Conservation (phyloP, 2,329 filamentous ascomycete species). For the Volutella citrinella region DNA sequence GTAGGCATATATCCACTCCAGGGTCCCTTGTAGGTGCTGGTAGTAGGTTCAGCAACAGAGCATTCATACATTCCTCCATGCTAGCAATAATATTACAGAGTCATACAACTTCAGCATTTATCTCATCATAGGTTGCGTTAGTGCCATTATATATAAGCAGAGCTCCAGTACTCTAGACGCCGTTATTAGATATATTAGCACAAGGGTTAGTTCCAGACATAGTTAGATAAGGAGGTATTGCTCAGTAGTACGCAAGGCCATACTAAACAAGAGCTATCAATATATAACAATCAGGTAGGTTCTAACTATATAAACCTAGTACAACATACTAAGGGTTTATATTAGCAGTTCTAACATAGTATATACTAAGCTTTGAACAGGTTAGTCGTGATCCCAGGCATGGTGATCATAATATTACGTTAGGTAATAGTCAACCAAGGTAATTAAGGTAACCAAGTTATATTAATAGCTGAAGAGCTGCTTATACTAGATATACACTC, state of each 20-base stretch:
- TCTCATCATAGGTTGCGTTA: not conserved
- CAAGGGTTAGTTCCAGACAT: no score
- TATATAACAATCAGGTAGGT: not conserved
- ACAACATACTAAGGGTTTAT: not conserved
- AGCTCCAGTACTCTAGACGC: not conserved
- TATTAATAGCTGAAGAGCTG: not conserved
- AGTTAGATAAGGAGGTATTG: not conserved
- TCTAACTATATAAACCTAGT: not conserved
- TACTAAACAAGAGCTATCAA: not conserved
- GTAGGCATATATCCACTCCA: not conserved
- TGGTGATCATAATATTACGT: not conserved
- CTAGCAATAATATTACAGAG: not conserved
- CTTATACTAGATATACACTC: not conserved
- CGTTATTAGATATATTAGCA: no score
- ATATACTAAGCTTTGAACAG: not conserved
- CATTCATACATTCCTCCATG: not conserved
- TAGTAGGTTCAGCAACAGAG: not conserved
- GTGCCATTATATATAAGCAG: not conserved
- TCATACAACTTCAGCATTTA: not conserved
- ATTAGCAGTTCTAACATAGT: not conserved
- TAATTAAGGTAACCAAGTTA: not conserved
- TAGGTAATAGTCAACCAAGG: not conserved
- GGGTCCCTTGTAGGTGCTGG: not conserved
- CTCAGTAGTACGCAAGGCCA: not conserved
- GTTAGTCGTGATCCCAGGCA: no score